Evolutionary conservation across 2,329 filamentous ascomycete genomes (phyloP).

Genomic region (Colletotrichum scovillei): DNA sequence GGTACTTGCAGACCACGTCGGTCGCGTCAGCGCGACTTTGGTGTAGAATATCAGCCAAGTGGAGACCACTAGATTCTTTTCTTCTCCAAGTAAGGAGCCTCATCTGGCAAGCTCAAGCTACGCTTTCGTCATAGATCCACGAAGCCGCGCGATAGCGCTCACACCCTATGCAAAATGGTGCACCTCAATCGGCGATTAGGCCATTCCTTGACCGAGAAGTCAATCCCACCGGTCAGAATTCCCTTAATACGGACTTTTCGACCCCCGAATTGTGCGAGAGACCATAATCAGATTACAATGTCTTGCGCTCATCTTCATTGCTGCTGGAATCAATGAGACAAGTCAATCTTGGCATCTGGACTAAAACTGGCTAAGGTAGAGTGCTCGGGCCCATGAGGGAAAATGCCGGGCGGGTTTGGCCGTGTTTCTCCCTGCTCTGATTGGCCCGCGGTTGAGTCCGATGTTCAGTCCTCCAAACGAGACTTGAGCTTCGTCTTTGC

Average conservation of each 20-base stretch:
- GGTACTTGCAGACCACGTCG: background rate
- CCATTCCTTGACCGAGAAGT: background rate
- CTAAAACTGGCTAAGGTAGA: background rate
- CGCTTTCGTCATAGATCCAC: slow-evolving; percentile 35
- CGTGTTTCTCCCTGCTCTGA: background rate
- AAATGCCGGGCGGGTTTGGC: background rate
- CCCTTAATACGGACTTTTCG: slow-evolving; percentile 17
- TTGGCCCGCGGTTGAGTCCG: background rate
- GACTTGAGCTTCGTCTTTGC: background rate
- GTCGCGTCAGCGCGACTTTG: slow-evolving; percentile 25
- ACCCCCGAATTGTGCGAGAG: slow-evolving; percentile 28
- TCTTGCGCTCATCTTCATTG: background rate
- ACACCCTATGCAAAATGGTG: slow-evolving; percentile 3
- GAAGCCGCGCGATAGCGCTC: slow-evolving; percentile 9
- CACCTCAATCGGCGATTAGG: slow-evolving; percentile 15
- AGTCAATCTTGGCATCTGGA: slow-evolving; percentile 11
- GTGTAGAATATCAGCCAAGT: slow-evolving; percentile 1
- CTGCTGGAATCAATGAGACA: slow-evolving; percentile 19
- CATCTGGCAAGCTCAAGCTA: slow-evolving; percentile 3
- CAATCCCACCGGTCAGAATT: background rate
- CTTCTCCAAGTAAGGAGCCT: slow-evolving; percentile 9
- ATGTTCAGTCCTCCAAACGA: background rate
- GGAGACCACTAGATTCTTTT: background rate
- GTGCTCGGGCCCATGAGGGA: background rate
- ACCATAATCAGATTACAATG: background rate